These are phyloP conservation scores for Paramecium tetraurelia DNA, from an alignment of 73 alveolate species.

Conservation along the genomic window DNA sequence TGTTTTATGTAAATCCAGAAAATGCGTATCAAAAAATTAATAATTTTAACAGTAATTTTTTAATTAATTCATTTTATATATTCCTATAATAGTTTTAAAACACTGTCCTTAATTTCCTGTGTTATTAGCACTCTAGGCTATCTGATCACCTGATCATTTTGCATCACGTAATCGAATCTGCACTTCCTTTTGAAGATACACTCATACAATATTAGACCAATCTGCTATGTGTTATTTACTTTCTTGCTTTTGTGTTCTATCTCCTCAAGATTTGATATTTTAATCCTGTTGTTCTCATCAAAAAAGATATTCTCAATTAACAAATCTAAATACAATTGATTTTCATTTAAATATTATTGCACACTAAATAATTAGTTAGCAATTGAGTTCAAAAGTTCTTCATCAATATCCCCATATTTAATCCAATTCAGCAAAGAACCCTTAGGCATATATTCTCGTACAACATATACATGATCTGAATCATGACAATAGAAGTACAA, in stretches of 20 bases:
- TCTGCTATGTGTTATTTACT: not conserved
- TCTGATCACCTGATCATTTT: not conserved
- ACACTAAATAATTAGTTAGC: not conserved
- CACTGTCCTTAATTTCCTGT: not conserved
- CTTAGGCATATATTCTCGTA: not conserved
- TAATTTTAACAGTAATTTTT: not conserved
- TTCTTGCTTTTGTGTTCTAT: not conserved
- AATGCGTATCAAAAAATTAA: not conserved
- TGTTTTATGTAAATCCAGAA: not conserved
- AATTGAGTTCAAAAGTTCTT: not conserved
- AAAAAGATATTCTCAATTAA: not conserved
- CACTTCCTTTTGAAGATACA: not conserved
- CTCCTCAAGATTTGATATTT: not conserved
- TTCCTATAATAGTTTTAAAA: not conserved
- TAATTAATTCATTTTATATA: not conserved
- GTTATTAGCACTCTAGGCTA: not conserved
- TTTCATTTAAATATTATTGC: not conserved
- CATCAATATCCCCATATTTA: not conserved
- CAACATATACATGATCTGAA: not conserved
- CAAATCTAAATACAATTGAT: not conserved
- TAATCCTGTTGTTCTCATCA: not conserved
- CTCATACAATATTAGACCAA: not conserved
- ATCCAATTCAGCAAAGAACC: not conserved
- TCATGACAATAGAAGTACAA: not conserved
- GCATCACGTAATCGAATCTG: not conserved